A percentile compares a stretch with the other conserved stretches of the same genome.
phyloP scores from a whole-genome alignment of 768 basidiomycete genomes.

The Tricholoma matsutake region DNA sequence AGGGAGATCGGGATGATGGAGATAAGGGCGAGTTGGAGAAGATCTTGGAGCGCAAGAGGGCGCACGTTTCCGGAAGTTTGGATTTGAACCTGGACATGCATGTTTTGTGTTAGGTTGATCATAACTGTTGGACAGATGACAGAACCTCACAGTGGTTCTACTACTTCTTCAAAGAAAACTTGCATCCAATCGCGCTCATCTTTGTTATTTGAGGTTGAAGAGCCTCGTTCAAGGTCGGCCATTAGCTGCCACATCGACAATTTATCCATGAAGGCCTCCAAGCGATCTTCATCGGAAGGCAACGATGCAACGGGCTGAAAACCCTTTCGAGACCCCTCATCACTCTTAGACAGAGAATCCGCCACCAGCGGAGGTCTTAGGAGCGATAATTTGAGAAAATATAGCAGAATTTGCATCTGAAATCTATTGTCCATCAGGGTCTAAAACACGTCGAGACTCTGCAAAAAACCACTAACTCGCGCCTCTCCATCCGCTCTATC shows the following conservation, averaged over 20 bases:
- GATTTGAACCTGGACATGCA: conserved; percentile 47
- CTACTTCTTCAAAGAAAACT: conserved; percentile 60
- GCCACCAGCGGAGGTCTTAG: conserved; percentile 48
- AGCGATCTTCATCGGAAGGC: conserved; percentile 42
- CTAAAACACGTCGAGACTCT: neutral
- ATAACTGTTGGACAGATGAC: neutral
- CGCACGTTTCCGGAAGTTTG: conserved; percentile 48
- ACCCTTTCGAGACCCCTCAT: conserved; percentile 27
- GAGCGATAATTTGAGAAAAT: conserved; percentile 62
- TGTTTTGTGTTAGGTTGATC: neutral
- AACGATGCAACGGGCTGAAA: conserved; percentile 14
- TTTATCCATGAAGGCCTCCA: conserved; percentile 78
- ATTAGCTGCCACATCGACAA: conserved; percentile 76
- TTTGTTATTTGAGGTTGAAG: conserved; percentile 9
- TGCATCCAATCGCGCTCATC: conserved; percentile 72
- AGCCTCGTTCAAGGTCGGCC: conserved; percentile 27
- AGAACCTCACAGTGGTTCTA: conserved; percentile 56
- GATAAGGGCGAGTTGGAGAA: conserved; percentile 62
- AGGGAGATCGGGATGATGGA: neutral
- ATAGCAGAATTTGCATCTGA: conserved; percentile 72
- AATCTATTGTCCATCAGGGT: conserved; percentile 39
- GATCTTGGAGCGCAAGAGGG: conserved; percentile 61
- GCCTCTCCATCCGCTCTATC: conserved; percentile 64
- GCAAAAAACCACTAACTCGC: conserved; percentile 45
- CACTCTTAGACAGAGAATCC: conserved; percentile 39